Evolutionary conservation across 2,329 filamentous ascomycete species (phyloP).

Genomic region (Aspergillus clavatus): DNA sequence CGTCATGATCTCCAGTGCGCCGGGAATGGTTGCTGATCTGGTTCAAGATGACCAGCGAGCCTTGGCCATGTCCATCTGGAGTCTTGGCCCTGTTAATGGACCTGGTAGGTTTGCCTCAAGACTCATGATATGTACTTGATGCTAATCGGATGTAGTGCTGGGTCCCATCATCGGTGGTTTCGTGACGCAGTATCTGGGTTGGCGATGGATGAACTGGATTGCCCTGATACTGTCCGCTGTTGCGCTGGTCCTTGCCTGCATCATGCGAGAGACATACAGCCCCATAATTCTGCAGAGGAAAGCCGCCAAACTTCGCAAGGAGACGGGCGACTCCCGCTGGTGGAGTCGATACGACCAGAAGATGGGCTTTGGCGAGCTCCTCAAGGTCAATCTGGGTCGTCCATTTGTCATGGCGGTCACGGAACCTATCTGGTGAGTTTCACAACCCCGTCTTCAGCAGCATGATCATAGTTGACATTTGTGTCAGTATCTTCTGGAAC

Average conservation of each 20-base stretch:
- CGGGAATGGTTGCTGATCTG: constrained; percentile 78
- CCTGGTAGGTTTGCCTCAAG: constrained; percentile 40
- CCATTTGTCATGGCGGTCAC: constrained; percentile 73
- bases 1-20: constrained; percentile 77
- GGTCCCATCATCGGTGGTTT: constrained; percentile 78
- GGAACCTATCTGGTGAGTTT: constrained; percentile 72
- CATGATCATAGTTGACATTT: not conserved
- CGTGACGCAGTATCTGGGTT: constrained; percentile 64
- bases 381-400: constrained; percentile 70
- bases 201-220: constrained; percentile 85
- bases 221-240: constrained; percentile 66
- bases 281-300: constrained; percentile 65
- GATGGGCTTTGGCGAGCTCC: constrained; percentile 57
- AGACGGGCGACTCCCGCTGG: constrained; percentile 66
- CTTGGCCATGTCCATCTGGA: constrained; percentile 78
- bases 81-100: constrained; percentile 78
- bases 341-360: constrained; percentile 78
- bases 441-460: not conserved
- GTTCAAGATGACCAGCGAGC: constrained; percentile 75
- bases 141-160: constrained; percentile 33
- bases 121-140: not conserved
- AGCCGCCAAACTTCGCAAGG: constrained; percentile 59
- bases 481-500: constrained; percentile 66
- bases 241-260: constrained; percentile 54
- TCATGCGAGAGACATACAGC: constrained; percentile 70